Evolutionary conservation across 441 rosid species (phyloP), one percentile per base, ranked within the genome.

Genomic region (Adansonia rubrostipa): DNA sequence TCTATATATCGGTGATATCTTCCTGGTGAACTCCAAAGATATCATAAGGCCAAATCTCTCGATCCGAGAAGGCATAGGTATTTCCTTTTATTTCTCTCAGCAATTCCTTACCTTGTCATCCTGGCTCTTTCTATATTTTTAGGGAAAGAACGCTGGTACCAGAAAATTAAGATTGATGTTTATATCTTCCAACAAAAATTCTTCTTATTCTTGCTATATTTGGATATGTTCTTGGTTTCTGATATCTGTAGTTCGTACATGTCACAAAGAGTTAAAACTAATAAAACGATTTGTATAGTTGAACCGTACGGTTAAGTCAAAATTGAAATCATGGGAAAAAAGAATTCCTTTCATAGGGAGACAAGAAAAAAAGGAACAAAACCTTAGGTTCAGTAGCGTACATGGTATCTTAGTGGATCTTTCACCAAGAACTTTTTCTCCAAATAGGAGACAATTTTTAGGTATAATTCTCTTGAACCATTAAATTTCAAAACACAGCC

Each of bases 41-140:
- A 88, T 95, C 65, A 90, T 93, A 77, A 91, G 97, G 65, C 97
- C 97, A 17, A 95, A 93, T 81, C 89, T 93, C 70, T 95, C 99
- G 1, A 92, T 95, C 64, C 86, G 99, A 67, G 97, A 95, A 87
- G 97, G 99, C 80, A 93, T 95, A 75, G 97, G 98, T 92, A 81
- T 22, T 80, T 42, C 68, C 53, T 24, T 74, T 42, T 10, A 9
- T 58, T 65, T 67, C 58, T 53, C 48, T 67, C 60, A 6, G 17
- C 50, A 47, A 28, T 45, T 53, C 45, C 65, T 73, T 24, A 24
- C 28, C 28, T 24, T 56, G 36, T 40, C 14, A 10, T 72, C 4
- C 5, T 72, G 58, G 58, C 64, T 54, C n/a, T 4, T 36, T 53
- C 33, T 54, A 6, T 72, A 72, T 17, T 0, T 28, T 51, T 71